Evolutionary conservation across 352 stramenopile genomes (phyloP).

Genomic region (Phytopythium montanum): DNA sequence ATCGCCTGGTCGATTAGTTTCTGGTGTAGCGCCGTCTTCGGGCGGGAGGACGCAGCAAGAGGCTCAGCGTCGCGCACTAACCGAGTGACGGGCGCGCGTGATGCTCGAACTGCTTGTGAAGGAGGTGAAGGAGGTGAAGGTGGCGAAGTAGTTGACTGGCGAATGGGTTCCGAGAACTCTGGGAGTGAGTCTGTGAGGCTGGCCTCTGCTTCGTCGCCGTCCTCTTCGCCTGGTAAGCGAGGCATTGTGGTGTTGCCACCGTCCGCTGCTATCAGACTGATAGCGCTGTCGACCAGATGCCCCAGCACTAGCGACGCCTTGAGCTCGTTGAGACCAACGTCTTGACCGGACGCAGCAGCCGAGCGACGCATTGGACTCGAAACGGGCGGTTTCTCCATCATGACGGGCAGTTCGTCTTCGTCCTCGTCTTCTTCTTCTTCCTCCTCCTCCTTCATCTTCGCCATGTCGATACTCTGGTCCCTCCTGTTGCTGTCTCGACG

Average conservation of each 20-base stretch:
- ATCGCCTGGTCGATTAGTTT: conserved; percentile 61
- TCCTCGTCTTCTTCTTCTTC: conserved; percentile 27
- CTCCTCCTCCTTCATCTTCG: conserved; percentile 3
- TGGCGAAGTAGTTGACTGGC: neutral
- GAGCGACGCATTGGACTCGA: neutral
- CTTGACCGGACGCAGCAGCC: no score
- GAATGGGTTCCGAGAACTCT: conserved; percentile 27
- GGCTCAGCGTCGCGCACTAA: neutral
- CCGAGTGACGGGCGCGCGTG: neutral
- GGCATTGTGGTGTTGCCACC: neutral
- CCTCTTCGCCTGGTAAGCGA: neutral
- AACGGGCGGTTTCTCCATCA: conserved; percentile 39
- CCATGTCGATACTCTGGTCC: neutral
- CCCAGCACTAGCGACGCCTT: neutral
- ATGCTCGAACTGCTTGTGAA: neutral
- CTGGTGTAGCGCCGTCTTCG: conserved; percentile 39
- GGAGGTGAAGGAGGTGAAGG: neutral
- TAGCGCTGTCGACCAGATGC: neutral
- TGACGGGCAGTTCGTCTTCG: conserved; percentile 46
- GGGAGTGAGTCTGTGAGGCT: conserved; percentile 27
- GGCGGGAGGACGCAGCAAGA: neutral
- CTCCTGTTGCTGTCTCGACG: neutral
- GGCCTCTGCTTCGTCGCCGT: conserved; percentile 8
- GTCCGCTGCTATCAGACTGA: neutral
- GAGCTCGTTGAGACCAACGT: neutral